These are phyloP conservation scores for Yarrowia bubula DNA, from an alignment of 805 yeast species.

Conservation along the genomic window DNA sequence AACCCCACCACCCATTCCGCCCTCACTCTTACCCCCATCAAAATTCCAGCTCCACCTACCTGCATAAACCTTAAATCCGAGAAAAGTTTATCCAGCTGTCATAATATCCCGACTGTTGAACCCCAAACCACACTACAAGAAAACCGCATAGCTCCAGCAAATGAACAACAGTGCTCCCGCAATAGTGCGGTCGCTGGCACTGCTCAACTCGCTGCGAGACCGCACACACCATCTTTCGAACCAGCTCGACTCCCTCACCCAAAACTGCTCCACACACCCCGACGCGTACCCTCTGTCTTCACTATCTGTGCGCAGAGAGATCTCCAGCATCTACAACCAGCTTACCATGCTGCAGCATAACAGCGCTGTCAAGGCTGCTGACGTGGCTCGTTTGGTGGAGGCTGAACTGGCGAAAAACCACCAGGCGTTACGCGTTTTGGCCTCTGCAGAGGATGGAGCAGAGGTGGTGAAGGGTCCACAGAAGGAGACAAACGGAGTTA, in stretches of 20 bases:
- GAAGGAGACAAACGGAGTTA: neutral
- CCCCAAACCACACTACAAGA: neutral
- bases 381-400: conserved; percentile 4
- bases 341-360: conserved; percentile 15
- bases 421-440: conserved; percentile 2
- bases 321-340: conserved; percentile 13
- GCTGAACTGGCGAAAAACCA: neutral
- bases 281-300: conserved; percentile 14
- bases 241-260: neutral
- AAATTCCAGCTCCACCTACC: too few species aligned
- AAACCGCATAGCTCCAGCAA: neutral
- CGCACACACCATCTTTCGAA: conserved; percentile 11
- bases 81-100: conserved; percentile 14
- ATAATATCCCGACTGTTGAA: neutral
- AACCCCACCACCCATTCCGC: neutral
- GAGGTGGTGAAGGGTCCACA: neutral
- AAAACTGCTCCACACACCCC: conserved; percentile 3
- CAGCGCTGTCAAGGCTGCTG: conserved; percentile 1
- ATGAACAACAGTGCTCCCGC: conserved; percentile 25
- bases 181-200: conserved; percentile 25
- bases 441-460: neutral
- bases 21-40: too few species aligned
- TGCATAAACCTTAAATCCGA: neutral
- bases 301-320: neutral
- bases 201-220: conserved; percentile 18